Evolutionary conservation across 139 green algal species (phyloP), one percentile per base, ranked within the genome.

Genomic region (Chlamydomonas schloesseri): DNA sequence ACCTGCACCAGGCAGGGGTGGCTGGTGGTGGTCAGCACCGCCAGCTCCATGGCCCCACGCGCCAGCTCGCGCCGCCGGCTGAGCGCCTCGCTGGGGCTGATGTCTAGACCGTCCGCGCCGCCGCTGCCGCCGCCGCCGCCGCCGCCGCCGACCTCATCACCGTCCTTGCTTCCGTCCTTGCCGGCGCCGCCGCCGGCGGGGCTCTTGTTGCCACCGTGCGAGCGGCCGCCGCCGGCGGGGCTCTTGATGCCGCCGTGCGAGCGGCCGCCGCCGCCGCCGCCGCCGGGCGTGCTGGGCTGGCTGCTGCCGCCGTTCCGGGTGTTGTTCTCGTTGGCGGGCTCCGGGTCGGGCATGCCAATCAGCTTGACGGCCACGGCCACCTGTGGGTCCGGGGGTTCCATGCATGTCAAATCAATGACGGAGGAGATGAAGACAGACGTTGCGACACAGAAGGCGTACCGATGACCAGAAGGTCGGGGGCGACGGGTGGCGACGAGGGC

Each of bases 11-110:
- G 64, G 64, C 64, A 71, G 4, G 64, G 64, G 64, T 71, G 64
- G 64, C 64, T 71, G 64, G 64, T 71, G 64, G 64, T 42, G 64
- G 29, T 71, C n/a, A 71, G 64, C n/a, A 71, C 64, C 64, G 64
- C 64, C 64, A 71, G 29, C 64, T 71, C 64, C 64, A 71, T 71
- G n/a, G 64, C 64, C 14, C 64, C 64, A 10, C 64, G 64, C 64
- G 64, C 17, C 64, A 71, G 64, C 64, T 71, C 64, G 26, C 64
- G 64, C 64, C 64, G 64, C 64, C 64, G 29, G 64, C 64, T 71
- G 6, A 71, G 64, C 64, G 29, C 29, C 64, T 71, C 64, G 29
- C 60, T 68, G 60, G 60, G 60, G 60, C 24, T 68, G 20, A 68
- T 68, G 26, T 68, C 60, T 17, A 17, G 21, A 15, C 28, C 28